Conservation (phyloP, 805 yeast genomes). For the Scheffersomyces spartinae region DNA sequence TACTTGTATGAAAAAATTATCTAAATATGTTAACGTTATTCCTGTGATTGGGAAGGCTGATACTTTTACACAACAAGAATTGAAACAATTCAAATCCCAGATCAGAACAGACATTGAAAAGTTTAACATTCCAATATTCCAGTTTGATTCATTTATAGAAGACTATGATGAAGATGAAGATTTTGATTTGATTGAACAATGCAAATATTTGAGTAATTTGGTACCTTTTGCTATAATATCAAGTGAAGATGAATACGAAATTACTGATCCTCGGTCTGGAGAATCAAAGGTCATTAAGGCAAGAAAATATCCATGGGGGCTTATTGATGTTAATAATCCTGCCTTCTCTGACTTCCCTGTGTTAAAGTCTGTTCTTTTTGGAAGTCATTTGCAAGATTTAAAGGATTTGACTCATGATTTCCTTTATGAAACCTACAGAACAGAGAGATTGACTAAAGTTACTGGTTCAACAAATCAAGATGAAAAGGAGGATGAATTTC, state of each 20-base stretch:
- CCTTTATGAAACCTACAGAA: conserved; percentile 69
- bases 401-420: conserved; percentile 71
- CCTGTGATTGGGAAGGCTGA: conserved; percentile 81
- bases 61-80: conserved; percentile 58
- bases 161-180: conserved; percentile 63
- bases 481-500: conserved; percentile 13
- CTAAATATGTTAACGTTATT: conserved; percentile 67
- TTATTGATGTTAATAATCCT: conserved; percentile 43
- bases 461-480: conserved; percentile 20
- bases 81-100: conserved; percentile 46
- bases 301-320: conserved; percentile 73
- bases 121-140: conserved; percentile 64
- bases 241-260: conserved; percentile 45
- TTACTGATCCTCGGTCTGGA: conserved; percentile 33
- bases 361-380: conserved; percentile 60
- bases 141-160: conserved; percentile 42
- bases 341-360: conserved; percentile 41
- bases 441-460: conserved; percentile 58
- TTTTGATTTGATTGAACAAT: conserved; percentile 61
- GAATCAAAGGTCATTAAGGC: conserved; percentile 33
- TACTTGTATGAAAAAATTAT: conserved; percentile 54
- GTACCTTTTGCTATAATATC: conserved; percentile 72
- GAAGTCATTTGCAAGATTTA: conserved; percentile 74
- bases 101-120: conserved; percentile 53
- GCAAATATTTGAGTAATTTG: conserved; percentile 43